Evolutionary conservation across 2,329 filamentous ascomycete species (phyloP).

Genomic region (Lachnellula arida): DNA sequence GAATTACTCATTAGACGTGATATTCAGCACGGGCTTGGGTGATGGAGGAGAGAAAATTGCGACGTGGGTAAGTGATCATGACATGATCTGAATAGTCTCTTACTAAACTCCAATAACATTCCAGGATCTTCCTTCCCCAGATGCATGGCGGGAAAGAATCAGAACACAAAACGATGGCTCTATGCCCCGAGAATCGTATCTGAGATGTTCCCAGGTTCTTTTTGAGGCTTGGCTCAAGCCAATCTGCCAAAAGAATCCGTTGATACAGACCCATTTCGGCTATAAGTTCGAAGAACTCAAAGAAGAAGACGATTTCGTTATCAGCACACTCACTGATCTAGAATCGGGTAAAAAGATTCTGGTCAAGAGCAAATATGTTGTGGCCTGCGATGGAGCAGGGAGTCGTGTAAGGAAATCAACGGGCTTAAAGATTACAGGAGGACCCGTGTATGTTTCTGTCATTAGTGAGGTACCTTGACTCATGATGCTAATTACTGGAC

Average conservation of each 20-base stretch:
- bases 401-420: neutral
- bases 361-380: conserved; percentile 35
- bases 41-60: too few relatives aligned
- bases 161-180: conserved; percentile 31
- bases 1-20: too few relatives aligned
- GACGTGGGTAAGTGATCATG: neutral
- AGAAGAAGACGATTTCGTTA: conserved; percentile 2
- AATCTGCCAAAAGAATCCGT: conserved; percentile 17
- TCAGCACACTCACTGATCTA: too few relatives aligned
- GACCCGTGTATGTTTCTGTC: neutral
- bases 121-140: too few relatives aligned
- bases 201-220: conserved; percentile 32
- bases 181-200: conserved; percentile 30
- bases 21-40: too few relatives aligned
- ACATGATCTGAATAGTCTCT: neutral
- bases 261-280: conserved; percentile 28
- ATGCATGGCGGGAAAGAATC: neutral
- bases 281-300: conserved; percentile 19
- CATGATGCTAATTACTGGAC: neutral
- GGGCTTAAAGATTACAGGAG: neutral
- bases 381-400: conserved; percentile 47
- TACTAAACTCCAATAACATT: neutral
- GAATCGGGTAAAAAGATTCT: conserved; percentile 12
- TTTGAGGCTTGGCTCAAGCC: conserved; percentile 34
- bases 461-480: neutral